A percentile compares a stretch with the other conserved stretches of the same genome.
These are phyloP conservation scores for Ocimum tenuiflorum DNA, from an alignment of 257 asterid genomes.

Conservation along the genomic window DNA sequence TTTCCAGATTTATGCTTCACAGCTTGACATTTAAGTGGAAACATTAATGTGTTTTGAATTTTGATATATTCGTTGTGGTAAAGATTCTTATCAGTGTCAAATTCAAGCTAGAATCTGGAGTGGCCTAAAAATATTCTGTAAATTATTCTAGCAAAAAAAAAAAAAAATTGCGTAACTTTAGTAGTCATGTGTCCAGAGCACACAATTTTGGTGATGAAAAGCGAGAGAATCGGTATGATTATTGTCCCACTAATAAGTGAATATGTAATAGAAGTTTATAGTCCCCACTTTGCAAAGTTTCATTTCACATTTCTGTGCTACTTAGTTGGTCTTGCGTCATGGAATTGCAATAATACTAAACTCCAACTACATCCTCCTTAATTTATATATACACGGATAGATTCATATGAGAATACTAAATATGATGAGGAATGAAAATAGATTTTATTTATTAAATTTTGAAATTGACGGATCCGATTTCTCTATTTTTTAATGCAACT, in stretches of 20 bases:
- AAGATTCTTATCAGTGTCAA: slow-evolving; percentile 21
- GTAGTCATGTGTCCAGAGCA: neutral
- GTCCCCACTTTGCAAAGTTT: no score
- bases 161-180: neutral
- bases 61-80: slow-evolving; percentile 23
- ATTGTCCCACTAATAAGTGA: slow-evolving; percentile 12
- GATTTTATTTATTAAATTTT: no score
- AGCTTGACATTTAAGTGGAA: slow-evolving; percentile 19
- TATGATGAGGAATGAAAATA: no score
- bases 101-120: slow-evolving; percentile 21
- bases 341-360: no score
- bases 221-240: neutral
- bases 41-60: slow-evolving; percentile 1
- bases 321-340: no score
- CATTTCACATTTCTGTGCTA: no score
- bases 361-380: no score
- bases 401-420: no score
- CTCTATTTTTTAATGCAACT: no score
- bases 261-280: no score
- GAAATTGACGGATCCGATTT: no score
- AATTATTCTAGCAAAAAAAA: slow-evolving; percentile 2
- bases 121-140: slow-evolving; percentile 13
- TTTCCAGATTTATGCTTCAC: slow-evolving; percentile 10
- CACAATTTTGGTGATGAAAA: neutral
- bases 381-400: no score